Conservation (phyloP, 179 eudicot genomes). For the Gypsophila paniculata region DNA sequence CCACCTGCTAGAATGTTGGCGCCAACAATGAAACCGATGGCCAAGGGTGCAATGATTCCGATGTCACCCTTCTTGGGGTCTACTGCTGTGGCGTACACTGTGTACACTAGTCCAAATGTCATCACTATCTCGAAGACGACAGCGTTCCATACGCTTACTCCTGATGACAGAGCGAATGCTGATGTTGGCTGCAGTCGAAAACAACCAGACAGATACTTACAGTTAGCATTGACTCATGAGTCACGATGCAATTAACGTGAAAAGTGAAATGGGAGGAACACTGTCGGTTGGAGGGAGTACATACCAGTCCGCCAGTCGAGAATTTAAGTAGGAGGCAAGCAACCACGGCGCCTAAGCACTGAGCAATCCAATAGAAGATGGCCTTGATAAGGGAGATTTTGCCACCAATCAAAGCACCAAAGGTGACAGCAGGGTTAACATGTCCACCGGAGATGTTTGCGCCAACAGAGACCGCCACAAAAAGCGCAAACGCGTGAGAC, state of each 20-base stretch:
- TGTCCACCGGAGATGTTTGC: constrained; percentile 78
- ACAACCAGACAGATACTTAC: neutral
- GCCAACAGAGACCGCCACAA: constrained; percentile 59
- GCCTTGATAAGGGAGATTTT: constrained; percentile 47
- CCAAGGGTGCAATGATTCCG: constrained; percentile 60
- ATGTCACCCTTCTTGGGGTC: constrained; percentile 65
- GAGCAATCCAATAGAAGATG: constrained; percentile 63
- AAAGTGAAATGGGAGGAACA: neutral
- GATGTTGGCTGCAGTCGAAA: constrained; percentile 42
- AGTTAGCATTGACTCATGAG: no score
- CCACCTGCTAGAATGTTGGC: constrained; percentile 67
- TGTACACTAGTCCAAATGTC: constrained; percentile 67
- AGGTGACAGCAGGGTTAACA: constrained; percentile 71
- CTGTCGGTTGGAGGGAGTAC: neutral
- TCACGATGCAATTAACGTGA: no score
- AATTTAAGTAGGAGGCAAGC: constrained; percentile 68
- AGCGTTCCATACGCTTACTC: constrained; percentile 48
- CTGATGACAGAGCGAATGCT: constrained; percentile 55
- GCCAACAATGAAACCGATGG: constrained; percentile 58
- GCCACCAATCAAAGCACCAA: constrained; percentile 61
- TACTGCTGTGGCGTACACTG: constrained; percentile 56
- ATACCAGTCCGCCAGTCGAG: constrained; percentile 63
- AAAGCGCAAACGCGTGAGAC: constrained; percentile 57
- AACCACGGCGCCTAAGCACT: constrained; percentile 60
- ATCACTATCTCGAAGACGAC: constrained; percentile 57